These are phyloP conservation scores for Coemansia sp. DNA, from an alignment of 192 early-diverging fungal genomes.

Conservation along the genomic window DNA sequence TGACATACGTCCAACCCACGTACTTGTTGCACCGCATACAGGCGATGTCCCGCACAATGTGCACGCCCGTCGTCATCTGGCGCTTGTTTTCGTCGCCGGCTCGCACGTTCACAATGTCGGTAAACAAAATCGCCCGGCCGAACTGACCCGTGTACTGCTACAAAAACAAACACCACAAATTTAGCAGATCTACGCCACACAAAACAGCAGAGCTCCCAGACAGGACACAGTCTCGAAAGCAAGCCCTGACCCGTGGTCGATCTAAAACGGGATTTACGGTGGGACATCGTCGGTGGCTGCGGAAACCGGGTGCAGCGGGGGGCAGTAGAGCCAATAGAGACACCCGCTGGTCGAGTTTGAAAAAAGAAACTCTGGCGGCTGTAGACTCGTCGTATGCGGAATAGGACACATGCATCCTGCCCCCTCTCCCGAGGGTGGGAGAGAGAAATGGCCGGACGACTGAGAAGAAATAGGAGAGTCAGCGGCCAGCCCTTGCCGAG, in stretches of 20 bases:
- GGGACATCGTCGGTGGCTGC: background rate
- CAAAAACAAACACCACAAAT: background rate
- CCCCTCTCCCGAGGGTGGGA: no score
- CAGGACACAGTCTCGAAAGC: background rate
- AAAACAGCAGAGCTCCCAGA: no score
- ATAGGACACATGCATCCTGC: no score
- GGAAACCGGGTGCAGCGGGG: no score
- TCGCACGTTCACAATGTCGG: constrained; percentile 33
- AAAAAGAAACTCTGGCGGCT: no score
- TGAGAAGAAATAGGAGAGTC: no score
- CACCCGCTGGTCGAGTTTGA: no score
- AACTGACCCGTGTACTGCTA: constrained; percentile 50
- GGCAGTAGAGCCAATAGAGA: no score
- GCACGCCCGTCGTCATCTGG: constrained; percentile 43
- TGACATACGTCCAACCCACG: constrained; percentile 47
- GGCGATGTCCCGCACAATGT: constrained; percentile 40
- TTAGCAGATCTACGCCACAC: background rate
- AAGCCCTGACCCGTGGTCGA: background rate
- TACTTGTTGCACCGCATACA: constrained; percentile 47
- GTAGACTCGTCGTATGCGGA: no score
- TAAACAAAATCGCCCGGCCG: constrained; percentile 32
- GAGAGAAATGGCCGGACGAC: no score
- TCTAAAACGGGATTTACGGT: background rate
- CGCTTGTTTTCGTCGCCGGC: constrained; percentile 43
- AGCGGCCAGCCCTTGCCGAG: no score